phyloP scores from a whole-genome alignment of 2,329 filamentous ascomycete species.

The Biscogniauxia sp. region DNA sequence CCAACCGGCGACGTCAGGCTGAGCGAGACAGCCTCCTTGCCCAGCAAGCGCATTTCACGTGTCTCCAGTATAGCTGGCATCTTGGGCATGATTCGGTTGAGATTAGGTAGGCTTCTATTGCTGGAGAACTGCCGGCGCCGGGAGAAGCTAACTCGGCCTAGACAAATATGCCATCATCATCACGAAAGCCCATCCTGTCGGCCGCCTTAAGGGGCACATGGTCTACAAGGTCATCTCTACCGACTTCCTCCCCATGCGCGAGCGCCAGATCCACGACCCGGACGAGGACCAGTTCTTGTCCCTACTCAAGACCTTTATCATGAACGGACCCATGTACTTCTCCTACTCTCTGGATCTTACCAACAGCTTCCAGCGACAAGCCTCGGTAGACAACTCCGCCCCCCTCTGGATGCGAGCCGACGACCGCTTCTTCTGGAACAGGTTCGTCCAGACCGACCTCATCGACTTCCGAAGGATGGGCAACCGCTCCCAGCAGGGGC shows the following conservation, averaged over 20 bases:
- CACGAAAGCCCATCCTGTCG: slow-evolving; percentile 88
- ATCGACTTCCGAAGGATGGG: slow-evolving; percentile 77
- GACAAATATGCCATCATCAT: slow-evolving; percentile 97
- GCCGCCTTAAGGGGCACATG: slow-evolving; percentile 91
- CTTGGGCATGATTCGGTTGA: slow-evolving; percentile 87
- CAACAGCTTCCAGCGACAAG: slow-evolving; percentile 93
- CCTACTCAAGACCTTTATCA: slow-evolving; percentile 78
- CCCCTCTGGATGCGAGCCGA: slow-evolving; percentile 92
- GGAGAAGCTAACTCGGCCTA: slow-evolving; percentile 28
- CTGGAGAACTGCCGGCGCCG: background rate
- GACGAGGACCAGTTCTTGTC: slow-evolving; percentile 91
- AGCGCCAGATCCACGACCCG: slow-evolving; percentile 83
- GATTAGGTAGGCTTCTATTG: slow-evolving; percentile 65
- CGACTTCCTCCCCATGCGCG: slow-evolving; percentile 90
- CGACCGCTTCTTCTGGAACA: slow-evolving; percentile 99
- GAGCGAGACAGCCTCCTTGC: slow-evolving; percentile 72
- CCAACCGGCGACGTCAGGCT: slow-evolving; percentile 89
- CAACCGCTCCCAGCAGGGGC: slow-evolving; percentile 61
- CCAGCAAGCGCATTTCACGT: slow-evolving; percentile 66
- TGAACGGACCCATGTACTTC: slow-evolving; percentile 90
- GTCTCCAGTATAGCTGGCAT: slow-evolving; percentile 96
- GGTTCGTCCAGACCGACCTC: slow-evolving; percentile 84
- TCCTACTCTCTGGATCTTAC: slow-evolving; percentile 97
- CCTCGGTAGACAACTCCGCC: slow-evolving; percentile 65
- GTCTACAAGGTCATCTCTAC: slow-evolving; percentile 90